Conservation (phyloP, 202 grass and related monocot genomes). For the Eragrostis tef region DNA sequence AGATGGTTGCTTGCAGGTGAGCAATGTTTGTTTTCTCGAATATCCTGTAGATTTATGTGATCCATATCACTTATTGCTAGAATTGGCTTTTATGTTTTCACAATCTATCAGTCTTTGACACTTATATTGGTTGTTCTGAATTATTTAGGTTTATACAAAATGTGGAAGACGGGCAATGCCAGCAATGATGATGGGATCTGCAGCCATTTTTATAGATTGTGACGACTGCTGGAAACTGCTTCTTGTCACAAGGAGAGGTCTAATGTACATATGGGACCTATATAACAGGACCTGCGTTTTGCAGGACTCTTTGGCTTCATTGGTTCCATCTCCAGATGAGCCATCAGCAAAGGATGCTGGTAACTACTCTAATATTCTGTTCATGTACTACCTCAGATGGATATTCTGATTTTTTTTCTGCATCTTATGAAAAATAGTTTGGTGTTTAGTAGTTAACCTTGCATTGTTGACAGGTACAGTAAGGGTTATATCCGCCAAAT, state of each 20-base stretch:
- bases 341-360: constrained; percentile 68
- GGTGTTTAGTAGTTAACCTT: constrained; percentile 34
- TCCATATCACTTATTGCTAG: neutral
- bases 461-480: constrained; percentile 67
- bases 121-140: constrained; percentile 36
- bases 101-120: constrained; percentile 7
- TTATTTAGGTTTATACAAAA: constrained; percentile 85
- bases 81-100: constrained; percentile 27
- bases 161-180: constrained; percentile 91
- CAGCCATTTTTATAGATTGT: constrained; percentile 89
- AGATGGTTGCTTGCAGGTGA: constrained; percentile 93
- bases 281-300: constrained; percentile 76
- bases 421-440: neutral
- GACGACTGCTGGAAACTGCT: constrained; percentile 86
- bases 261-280: constrained; percentile 82
- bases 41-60: constrained; percentile 11
- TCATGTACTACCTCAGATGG: constrained; percentile 14
- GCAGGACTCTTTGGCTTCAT: constrained; percentile 78
- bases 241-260: constrained; percentile 87
- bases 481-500: constrained; percentile 86
- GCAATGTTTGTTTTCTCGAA: constrained; percentile 7
- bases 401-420: constrained; percentile 3
- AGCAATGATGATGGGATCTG: constrained; percentile 89
- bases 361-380: constrained; percentile 47
- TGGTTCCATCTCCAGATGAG: constrained; percentile 65